Percentiles rank a stretch among this genome's conserved stretches.
These are phyloP conservation scores for Gossypium aridum DNA, from an alignment of 441 rosid genomes.

Conservation along the genomic window DNA sequence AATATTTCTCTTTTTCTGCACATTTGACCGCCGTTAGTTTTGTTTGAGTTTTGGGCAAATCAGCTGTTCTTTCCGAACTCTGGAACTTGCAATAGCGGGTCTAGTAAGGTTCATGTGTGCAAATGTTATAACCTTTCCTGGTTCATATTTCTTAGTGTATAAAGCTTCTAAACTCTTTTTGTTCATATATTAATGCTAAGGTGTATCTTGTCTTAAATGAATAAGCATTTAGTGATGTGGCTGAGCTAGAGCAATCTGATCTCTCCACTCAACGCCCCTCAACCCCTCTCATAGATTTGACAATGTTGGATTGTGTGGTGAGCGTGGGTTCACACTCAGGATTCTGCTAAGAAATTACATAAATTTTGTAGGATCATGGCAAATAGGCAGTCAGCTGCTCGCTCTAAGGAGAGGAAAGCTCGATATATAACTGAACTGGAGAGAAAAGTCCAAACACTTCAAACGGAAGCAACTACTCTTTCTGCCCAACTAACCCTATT, in stretches of 20 bases:
- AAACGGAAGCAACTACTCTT: conserved; percentile 87
- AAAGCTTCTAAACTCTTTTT: not conserved
- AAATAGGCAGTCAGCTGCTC: conserved; percentile 85
- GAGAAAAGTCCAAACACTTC: conserved; percentile 80
- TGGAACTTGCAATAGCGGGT: not conserved
- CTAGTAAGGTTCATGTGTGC: not conserved
- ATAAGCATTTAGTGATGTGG: not conserved
- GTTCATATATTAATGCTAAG: not conserved
- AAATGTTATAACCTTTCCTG: not conserved
- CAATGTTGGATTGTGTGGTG: not conserved
- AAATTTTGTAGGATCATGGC: conserved; percentile 57
- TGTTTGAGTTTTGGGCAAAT: not conserved
- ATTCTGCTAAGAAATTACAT: not conserved
- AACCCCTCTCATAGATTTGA: not conserved
- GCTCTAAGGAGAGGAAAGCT: conserved; percentile 85
- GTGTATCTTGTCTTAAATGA: not conserved
- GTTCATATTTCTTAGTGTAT: not conserved
- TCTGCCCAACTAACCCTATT: conserved; percentile 78
- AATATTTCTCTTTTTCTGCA: not conserved
- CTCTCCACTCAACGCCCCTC: not conserved
- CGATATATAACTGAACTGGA: conserved; percentile 73
- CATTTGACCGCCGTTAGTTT: not conserved
- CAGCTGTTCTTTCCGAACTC: not conserved
- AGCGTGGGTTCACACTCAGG: not conserved
- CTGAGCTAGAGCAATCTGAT: not conserved